Conservation (phyloP, 495 filamentous ascomycete genomes). For the Penicillium fimorum region DNA sequence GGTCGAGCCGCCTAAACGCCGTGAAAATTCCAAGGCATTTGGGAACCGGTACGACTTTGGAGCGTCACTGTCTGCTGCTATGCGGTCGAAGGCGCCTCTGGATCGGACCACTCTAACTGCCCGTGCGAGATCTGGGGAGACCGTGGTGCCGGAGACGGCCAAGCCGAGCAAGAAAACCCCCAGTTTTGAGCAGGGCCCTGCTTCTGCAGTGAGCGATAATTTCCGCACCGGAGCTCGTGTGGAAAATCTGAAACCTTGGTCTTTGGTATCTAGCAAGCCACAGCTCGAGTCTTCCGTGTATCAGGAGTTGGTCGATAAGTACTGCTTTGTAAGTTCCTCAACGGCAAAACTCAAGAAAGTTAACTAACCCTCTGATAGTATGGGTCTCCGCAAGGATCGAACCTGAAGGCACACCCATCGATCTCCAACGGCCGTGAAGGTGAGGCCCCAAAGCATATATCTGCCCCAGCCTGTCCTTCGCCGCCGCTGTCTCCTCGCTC, state of each 20-base stretch:
- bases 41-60: conserved; percentile 92
- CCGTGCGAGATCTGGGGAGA: conserved; percentile 35
- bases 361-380: conserved; percentile 38
- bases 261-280: conserved; percentile 58
- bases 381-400: conserved; percentile 38
- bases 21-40: conserved; percentile 69
- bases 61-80: conserved; percentile 81
- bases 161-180: conserved; percentile 16
- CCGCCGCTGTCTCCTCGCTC: conserved; percentile 28
- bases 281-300: conserved; percentile 80
- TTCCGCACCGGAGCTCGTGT: conserved; percentile 14
- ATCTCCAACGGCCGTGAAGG: conserved; percentile 15
- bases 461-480: conserved; percentile 19
- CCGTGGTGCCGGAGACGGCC: conserved; percentile 7
- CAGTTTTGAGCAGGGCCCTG: conserved; percentile 15
- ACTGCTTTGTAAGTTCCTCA: conserved; percentile 89
- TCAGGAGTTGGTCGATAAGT: conserved; percentile 92
- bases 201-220: conserved; percentile 24
- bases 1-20: conserved; percentile 49
- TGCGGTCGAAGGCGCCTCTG: conserved; percentile 58
- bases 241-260: conserved; percentile 43
- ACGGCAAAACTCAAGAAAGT: conserved; percentile 7
- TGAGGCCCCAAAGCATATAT: conserved; percentile 16
- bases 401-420: conserved; percentile 16
- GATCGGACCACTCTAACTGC: conserved; percentile 45